Evolutionary conservation across 208 protist species (phyloP).

Genomic region (Acanthamoeba quina): DNA sequence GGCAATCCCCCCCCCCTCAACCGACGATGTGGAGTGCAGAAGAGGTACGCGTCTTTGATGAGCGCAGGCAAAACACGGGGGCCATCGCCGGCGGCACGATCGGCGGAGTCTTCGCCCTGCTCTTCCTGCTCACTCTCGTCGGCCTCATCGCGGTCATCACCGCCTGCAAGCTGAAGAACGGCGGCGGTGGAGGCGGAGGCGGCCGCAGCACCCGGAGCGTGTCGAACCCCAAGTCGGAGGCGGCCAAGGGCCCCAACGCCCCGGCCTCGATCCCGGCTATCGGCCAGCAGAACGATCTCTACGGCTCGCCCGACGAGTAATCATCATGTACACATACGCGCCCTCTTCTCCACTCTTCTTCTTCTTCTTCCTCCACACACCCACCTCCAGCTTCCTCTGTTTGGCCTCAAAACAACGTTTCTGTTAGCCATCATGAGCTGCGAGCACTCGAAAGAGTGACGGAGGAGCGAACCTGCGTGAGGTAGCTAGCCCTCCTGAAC

Average conservation of each 20-base stretch:
- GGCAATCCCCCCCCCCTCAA: neutral
- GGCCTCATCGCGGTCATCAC: slow-evolving; percentile 21
- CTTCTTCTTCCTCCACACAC: neutral
- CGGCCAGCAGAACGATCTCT: slow-evolving; percentile 32
- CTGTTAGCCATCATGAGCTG: too few relatives aligned
- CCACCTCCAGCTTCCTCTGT: neutral
- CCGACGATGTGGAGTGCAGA: too few relatives aligned
- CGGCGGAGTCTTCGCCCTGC: slow-evolving; percentile 17
- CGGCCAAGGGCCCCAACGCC: neutral
- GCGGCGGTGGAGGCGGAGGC: neutral
- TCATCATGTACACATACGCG: neutral
- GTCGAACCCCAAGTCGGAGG: neutral
- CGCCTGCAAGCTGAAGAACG: neutral
- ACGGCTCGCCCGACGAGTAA: slow-evolving; percentile 19
- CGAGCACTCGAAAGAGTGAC: too few relatives aligned
- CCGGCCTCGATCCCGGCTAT: neutral
- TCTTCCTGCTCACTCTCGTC: slow-evolving; percentile 37
- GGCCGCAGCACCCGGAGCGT: neutral
- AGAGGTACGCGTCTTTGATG: neutral
- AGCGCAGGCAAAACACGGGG: slow-evolving; percentile 6
- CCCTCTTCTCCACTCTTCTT: neutral
- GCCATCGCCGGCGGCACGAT: slow-evolving; percentile 32
- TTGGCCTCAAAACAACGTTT: neutral
- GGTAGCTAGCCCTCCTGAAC: neutral
- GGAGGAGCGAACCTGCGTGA: too few relatives aligned